Evolutionary conservation across 192 early-diverging fungal species (phyloP), one percentile per base, ranked within the genome.

Genomic region (Obelidium mucronatum): DNA sequence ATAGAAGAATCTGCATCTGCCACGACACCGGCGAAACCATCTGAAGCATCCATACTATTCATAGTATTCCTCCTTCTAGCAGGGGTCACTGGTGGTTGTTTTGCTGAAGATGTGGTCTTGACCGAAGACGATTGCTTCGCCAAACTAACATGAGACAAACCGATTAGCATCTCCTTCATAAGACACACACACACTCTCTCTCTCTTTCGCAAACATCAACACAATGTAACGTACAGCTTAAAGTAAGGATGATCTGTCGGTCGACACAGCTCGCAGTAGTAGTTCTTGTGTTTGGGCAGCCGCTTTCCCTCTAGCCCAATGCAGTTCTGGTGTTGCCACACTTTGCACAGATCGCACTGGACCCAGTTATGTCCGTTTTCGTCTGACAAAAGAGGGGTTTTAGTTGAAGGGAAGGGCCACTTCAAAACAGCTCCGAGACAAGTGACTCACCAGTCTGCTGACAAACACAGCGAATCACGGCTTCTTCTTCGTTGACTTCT

Each of bases 271-370:
- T 97, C 94, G 83, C 95, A 97, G 61, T 92, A 97, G 83, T 97
- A 97, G 71, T 95, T 89, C 72, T 95, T 93, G 55, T 58, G 44
- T 19, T 48, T 48, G 15, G 94, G 93, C 44, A 93, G 90, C 28
- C 92, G 89, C 56, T 91, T 84, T 62, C 90, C 87, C 58, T 85
- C 86, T 61, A 97, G 79, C 61, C 92, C 91, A 77, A 97, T 91
- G 82, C 96, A 97, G 24, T 93, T 87, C 59, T 91, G 91, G 77
- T 97, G 96, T 80, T 97, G 96, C 96, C 96, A 97, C 3, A 95
- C 93, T 58, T 91, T 85, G 84, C 96, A 97, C 4, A 87, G 87
- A 75, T 97, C 96, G 83, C 96, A 97, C 79, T 97, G 94, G 40
- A 97, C 93, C 96, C 95, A 95, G 64, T 62, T 60, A 19, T 78